Conservation (phyloP, 2,329 filamentous ascomycete genomes). For the Fusarium albosuccineum region DNA sequence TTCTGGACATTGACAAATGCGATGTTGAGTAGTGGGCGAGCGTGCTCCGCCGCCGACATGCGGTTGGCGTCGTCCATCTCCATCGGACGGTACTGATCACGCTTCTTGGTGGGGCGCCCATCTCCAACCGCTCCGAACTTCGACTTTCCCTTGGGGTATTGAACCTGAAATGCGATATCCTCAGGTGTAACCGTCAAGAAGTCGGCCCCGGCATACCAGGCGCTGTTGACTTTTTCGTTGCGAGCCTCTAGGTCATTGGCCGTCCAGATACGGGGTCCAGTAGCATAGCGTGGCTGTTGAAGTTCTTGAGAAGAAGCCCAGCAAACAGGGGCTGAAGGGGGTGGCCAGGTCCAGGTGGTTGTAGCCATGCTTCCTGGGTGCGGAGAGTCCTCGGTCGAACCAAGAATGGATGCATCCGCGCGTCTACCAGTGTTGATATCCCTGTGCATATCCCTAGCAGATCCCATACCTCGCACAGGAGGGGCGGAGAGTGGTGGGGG, state of each 20-base stretch:
- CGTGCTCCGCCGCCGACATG: slow-evolving; percentile 55
- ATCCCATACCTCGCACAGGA: not conserved
- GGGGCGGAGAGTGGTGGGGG: slow-evolving; percentile 1
- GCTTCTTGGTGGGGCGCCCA: slow-evolving; percentile 47
- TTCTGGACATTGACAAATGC: slow-evolving; percentile 51
- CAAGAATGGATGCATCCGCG: not conserved
- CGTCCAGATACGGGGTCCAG: slow-evolving; percentile 36
- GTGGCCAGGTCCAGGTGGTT: slow-evolving; percentile 19
- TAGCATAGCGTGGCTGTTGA: slow-evolving; percentile 22
- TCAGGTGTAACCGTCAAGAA: slow-evolving; percentile 52
- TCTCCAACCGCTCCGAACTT: slow-evolving; percentile 56
- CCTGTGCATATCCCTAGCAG: slow-evolving; percentile 9
- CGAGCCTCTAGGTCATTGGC: slow-evolving; percentile 43
- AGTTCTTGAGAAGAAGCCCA: slow-evolving; percentile 14
- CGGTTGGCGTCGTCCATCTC: slow-evolving; percentile 55
- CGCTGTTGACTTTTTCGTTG: slow-evolving; percentile 47
- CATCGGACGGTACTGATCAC: slow-evolving; percentile 47
- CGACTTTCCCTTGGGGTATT: slow-evolving; percentile 47
- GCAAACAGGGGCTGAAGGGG: slow-evolving; percentile 13
- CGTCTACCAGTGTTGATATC: slow-evolving; percentile 2
- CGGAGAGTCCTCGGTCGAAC: slow-evolving; percentile 1
- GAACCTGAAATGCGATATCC: slow-evolving; percentile 43
- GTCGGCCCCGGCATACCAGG: slow-evolving; percentile 57
- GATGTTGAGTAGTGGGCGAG: slow-evolving; percentile 59
- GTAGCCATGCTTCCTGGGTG: slow-evolving; percentile 1